These are phyloP conservation scores for Dioscorea dumetorum DNA, from an alignment of 106 monocot species.

Conservation along the genomic window DNA sequence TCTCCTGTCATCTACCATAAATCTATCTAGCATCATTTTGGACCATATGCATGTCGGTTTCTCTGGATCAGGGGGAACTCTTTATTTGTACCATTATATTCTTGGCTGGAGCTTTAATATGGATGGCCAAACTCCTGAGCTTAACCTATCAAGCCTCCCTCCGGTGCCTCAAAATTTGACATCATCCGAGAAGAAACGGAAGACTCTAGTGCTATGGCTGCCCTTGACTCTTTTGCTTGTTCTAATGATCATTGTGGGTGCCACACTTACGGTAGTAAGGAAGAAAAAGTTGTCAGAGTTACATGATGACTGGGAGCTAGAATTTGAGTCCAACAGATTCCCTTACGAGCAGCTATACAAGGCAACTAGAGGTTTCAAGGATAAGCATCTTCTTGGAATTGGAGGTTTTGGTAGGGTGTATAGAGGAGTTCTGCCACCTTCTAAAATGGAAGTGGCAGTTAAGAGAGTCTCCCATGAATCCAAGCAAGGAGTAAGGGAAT, in stretches of 20 bases:
- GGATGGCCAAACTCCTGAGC: background rate
- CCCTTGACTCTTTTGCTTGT: background rate
- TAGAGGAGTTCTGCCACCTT: too few species aligned
- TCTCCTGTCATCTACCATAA: background rate
- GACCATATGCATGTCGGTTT: constrained; percentile 1
- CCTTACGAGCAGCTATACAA: background rate
- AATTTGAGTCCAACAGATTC: background rate
- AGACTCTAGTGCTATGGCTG: background rate
- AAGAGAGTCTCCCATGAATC: constrained; percentile 1
- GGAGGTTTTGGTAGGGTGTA: too few species aligned
- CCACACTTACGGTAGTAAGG: background rate
- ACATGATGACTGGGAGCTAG: constrained; percentile 6
- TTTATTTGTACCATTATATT: constrained; percentile 1
- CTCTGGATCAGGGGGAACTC: background rate
- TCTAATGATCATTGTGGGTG: background rate
- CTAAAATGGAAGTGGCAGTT: constrained; percentile 2
- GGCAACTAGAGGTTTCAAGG: constrained; percentile 6
- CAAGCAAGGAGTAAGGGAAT: background rate
- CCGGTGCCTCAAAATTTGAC: background rate
- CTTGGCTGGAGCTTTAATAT: constrained; percentile 10
- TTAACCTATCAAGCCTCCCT: constrained; percentile 1
- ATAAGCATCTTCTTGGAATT: background rate
- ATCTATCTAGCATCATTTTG: background rate
- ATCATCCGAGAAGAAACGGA: background rate
- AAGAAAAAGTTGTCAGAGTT: constrained; percentile 1